Evolutionary conservation across 2,329 filamentous ascomycete species (phyloP).

Genomic region (Aspergillus sp.): DNA sequence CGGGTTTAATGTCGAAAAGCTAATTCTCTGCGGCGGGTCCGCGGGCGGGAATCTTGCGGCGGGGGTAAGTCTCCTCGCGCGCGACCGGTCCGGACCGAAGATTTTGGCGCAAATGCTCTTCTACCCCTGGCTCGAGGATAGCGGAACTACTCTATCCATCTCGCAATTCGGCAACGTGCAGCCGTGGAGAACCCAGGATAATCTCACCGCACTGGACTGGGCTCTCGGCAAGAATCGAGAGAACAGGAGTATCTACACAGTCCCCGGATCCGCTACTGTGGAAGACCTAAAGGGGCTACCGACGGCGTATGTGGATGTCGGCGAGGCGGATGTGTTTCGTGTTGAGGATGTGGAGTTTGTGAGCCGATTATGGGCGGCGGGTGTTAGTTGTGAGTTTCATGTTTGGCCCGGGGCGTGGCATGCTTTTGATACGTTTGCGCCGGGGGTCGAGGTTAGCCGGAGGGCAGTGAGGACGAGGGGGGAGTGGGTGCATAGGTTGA

Average conservation of each 20-base stretch:
- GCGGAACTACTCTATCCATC: constrained; percentile 10
- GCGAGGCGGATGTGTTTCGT: constrained; percentile 19
- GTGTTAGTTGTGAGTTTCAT: constrained; percentile 17
- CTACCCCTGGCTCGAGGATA: constrained; percentile 26
- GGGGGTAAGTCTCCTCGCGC: constrained; percentile 23
- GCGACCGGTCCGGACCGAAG: constrained; percentile 22
- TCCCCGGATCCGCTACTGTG: constrained; percentile 8
- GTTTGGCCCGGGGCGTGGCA: constrained; percentile 25
- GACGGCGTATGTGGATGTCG: constrained; percentile 19
- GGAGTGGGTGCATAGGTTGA: background rate
- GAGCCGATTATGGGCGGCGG: constrained; percentile 10
- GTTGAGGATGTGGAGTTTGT: constrained; percentile 21
- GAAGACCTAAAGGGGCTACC: constrained; percentile 9
- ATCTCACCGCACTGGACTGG: background rate
- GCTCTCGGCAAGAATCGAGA: constrained; percentile 29
- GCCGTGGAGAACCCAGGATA: constrained; percentile 6
- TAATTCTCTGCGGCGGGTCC: constrained; percentile 68
- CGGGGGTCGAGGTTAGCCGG: constrained; percentile 5
- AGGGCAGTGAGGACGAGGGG: background rate
- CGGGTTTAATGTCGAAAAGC: constrained; percentile 59
- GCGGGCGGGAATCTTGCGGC: constrained; percentile 58
- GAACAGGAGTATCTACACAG: constrained; percentile 13
- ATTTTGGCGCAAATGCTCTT: constrained; percentile 25
- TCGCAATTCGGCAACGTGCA: constrained; percentile 17
- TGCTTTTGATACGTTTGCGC: constrained; percentile 22